Evolutionary conservation across 768 basidiomycete species (phyloP), one percentile per base, ranked within the genome.

Genomic region (Auriscalpium vulgare): DNA sequence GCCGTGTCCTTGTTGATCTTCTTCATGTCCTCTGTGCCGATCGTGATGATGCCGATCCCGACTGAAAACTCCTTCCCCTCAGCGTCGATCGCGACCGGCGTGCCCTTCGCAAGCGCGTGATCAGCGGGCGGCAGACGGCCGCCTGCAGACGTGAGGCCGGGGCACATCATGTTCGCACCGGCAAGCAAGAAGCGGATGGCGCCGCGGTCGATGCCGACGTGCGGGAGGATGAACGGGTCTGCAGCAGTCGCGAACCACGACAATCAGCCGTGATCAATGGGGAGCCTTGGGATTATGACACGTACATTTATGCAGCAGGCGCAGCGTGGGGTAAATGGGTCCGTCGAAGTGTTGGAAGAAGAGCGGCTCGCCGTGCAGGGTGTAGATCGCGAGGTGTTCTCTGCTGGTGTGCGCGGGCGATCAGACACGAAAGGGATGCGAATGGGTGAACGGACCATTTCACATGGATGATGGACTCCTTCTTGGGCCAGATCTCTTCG

Each of bases 331-430:
- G 67, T 83, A 88, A 64, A 90, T 82, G 0, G 92, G 92, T 1
- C 91, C 95, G 71, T 99, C 95, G 67, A 91, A 94, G 69, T 97
- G 93, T 68, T 99, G 94, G 78, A 97, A 93, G 70, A 95, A 88
- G 51, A 98, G 68, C 5, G 95, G 95, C 66, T 90, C 87, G 48
- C 85, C 79, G 62, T 91, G 82, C 38, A 97, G 76, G 1, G 93
- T 87, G 71, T 90, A 97, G 68, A 99, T 87, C 44, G 94, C 92
- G 62, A 97, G 79, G 69, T 97, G 91, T 58, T 97, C 95, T 84
- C 87, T 89, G 75, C 95, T 98, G 58, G 66, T 57, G 62, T 62
- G 57, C 7, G 29, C 29, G 29, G 29, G 29, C 29, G 54, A 53
- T 60, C 58, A 66, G 61, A 34, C 62, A 50, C 59, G 49, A 50